Percentiles rank a stretch among this genome's conserved stretches.
These are phyloP conservation scores for Sodiomyces alkalinus DNA, from an alignment of 2,329 filamentous ascomycete genomes.

Conservation along the genomic window DNA sequence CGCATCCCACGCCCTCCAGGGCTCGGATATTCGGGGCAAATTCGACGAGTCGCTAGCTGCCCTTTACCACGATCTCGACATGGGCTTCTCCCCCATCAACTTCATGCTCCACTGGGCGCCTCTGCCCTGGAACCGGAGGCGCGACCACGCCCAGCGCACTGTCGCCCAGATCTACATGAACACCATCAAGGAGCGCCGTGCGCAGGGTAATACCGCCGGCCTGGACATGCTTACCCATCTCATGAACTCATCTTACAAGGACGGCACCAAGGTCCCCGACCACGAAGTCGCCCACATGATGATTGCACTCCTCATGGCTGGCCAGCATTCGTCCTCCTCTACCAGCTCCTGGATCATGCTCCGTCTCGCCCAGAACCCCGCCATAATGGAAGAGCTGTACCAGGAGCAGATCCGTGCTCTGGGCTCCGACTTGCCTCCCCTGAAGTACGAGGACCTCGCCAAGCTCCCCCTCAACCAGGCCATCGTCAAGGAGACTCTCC, in stretches of 20 bases:
- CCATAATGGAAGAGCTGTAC: constrained; percentile 68
- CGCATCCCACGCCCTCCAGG: constrained; percentile 72
- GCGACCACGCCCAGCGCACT: constrained; percentile 65
- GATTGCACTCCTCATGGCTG: constrained; percentile 86
- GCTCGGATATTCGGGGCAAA: constrained; percentile 63
- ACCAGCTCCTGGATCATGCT: constrained; percentile 77
- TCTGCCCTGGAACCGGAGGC: constrained; percentile 72
- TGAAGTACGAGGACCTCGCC: constrained; percentile 63
- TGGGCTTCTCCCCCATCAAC: constrained; percentile 80
- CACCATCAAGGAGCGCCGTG: constrained; percentile 60
- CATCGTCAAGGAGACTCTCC: constrained; percentile 82
- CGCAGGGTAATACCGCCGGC: constrained; percentile 30
- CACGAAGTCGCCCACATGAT: constrained; percentile 83
- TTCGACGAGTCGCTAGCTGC: constrained; percentile 71
- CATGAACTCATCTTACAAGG: constrained; percentile 76
- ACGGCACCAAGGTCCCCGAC: constrained; percentile 64
- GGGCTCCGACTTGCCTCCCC: constrained; percentile 57
- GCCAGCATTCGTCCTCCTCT: constrained; percentile 77
- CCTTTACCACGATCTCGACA: constrained; percentile 78
- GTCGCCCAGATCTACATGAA: constrained; percentile 73
- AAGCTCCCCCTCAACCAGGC: constrained; percentile 70
- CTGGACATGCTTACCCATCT: constrained; percentile 83
- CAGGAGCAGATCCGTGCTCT: constrained; percentile 64
- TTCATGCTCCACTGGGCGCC: constrained; percentile 83
- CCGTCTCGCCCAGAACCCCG: constrained; percentile 60